Evolutionary conservation across 345 rosid species (phyloP).

Genomic region (Hibiscus mutabilis): DNA sequence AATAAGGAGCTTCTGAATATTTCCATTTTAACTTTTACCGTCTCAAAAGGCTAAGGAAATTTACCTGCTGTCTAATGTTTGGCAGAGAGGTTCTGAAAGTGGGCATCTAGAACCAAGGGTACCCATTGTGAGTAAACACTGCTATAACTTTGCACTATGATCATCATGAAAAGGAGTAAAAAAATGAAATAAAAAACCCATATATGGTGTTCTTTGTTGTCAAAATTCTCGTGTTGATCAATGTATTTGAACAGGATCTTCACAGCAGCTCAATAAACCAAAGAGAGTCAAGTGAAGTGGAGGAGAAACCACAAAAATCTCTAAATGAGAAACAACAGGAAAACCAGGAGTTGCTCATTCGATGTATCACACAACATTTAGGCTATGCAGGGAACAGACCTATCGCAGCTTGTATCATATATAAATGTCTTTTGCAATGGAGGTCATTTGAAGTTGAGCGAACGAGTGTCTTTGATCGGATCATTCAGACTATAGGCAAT

Average conservation of each 20-base stretch:
- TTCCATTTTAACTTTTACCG: neutral
- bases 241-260: slow-evolving; percentile 50
- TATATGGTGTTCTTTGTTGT: neutral
- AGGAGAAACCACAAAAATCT: slow-evolving; percentile 81
- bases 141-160: neutral
- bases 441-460: slow-evolving; percentile 95
- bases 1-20: neutral
- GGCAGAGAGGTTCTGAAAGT: slow-evolving; percentile 73
- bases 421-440: slow-evolving; percentile 92
- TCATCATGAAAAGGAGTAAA: neutral
- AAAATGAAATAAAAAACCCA: neutral
- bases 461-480: slow-evolving; percentile 83
- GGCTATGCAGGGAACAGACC: slow-evolving; percentile 80
- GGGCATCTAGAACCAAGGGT: slow-evolving; percentile 60
- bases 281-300: slow-evolving; percentile 56
- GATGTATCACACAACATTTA: slow-evolving; percentile 79
- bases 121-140: slow-evolving; percentile 35
- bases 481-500: slow-evolving; percentile 85
- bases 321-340: slow-evolving; percentile 93
- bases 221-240: neutral
- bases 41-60: slow-evolving; percentile 4
- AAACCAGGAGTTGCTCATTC: slow-evolving; percentile 89
- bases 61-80: slow-evolving; percentile 15
- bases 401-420: slow-evolving; percentile 84
- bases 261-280: slow-evolving; percentile 65